These are phyloP conservation scores for Russula brevipes DNA, from an alignment of 768 basidiomycete genomes.

Conservation along the genomic window DNA sequence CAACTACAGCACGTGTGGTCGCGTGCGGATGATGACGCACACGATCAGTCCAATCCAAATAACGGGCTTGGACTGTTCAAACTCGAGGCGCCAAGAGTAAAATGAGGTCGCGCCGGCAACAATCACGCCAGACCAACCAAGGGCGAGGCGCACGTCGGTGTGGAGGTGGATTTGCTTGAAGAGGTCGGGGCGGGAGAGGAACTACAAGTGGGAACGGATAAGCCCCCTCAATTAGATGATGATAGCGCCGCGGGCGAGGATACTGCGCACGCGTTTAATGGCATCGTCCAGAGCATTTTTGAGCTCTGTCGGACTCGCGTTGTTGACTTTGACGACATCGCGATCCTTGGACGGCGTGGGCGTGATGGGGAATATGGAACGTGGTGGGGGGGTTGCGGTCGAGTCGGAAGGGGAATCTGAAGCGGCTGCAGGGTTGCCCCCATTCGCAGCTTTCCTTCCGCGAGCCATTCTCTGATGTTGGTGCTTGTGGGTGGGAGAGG, in stretches of 20 bases:
- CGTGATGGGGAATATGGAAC: conserved; percentile 24
- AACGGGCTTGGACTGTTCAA: conserved; percentile 78
- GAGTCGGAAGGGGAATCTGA: conserved; percentile 17
- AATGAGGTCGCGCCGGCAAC: conserved; percentile 76
- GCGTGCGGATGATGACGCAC: conserved; percentile 43
- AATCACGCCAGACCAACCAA: conserved; percentile 85
- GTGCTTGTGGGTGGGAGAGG: neutral
- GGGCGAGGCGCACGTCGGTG: conserved; percentile 78
- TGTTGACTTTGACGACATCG: conserved; percentile 47
- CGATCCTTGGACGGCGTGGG: conserved; percentile 27
- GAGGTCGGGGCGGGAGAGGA: conserved; percentile 69
- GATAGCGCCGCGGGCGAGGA: neutral
- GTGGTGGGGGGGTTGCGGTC: conserved; percentile 9
- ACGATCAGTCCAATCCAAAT: conserved; percentile 73
- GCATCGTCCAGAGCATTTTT: conserved; percentile 73
- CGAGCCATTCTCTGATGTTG: conserved; percentile 17
- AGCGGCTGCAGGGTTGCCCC: neutral
- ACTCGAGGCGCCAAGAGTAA: conserved; percentile 85
- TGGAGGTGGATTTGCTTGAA: conserved; percentile 86
- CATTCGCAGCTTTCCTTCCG: conserved; percentile 24
- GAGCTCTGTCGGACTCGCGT: conserved; percentile 45
- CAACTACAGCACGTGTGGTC: neutral
- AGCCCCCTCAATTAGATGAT: neutral
- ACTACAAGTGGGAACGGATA: conserved; percentile 42
- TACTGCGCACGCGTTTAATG: conserved; percentile 63